Base-by-base conservation (phyloP, 176 grass and related monocot genomes). In the Olyra latifolia region DNA sequence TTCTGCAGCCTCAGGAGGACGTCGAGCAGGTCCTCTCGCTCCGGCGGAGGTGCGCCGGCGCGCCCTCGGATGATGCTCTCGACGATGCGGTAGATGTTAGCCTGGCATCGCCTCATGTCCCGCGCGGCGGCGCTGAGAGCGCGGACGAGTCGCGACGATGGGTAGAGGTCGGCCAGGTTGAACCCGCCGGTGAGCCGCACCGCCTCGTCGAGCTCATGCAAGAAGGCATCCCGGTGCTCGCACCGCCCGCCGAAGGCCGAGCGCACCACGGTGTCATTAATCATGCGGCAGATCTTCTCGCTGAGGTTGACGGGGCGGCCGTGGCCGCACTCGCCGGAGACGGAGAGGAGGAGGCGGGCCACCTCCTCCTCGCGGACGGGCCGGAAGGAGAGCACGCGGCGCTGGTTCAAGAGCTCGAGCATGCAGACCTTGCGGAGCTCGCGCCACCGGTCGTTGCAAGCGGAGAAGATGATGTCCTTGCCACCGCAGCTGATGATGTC, bases 361-460 rank as follows among this genome's bases (percentile, higher is more conserved):
- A 80, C 74, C 48, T 84, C 87, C 1, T 84, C 67, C 20, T 80
- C 68, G 19, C 81, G 17, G 20, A 74, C 6, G 4, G 4, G 15
- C 0, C 67, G 69, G 67, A 85, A 81, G 2, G 87, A 46, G 28
- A 62, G 58, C 3, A 89, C 82, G n/a, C 87, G 87, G 2, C 78
- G 82, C 22, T 30, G 25, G 67, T 56, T 89, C 40, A 89, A 65
- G 42, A 85, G 32, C 82, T 85, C 82, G 2, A 89, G 10, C 71
- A 81, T 10, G n/a, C 60, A 84, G 3, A 85, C 4, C 64, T 85
- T 85, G 13, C 87, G 82, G 69, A 85, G 22, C 70, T 85, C 22
- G 2, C 76, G 62, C 87, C 81, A 89, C 0, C 29, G 72, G 11
- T 43, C 87, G 77, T 39, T 66, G 59, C 85, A 85, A 42, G 6